Evolutionary conservation across 306 rosid species (phyloP).

Genomic region (Notholithocarpus densiflorus): DNA sequence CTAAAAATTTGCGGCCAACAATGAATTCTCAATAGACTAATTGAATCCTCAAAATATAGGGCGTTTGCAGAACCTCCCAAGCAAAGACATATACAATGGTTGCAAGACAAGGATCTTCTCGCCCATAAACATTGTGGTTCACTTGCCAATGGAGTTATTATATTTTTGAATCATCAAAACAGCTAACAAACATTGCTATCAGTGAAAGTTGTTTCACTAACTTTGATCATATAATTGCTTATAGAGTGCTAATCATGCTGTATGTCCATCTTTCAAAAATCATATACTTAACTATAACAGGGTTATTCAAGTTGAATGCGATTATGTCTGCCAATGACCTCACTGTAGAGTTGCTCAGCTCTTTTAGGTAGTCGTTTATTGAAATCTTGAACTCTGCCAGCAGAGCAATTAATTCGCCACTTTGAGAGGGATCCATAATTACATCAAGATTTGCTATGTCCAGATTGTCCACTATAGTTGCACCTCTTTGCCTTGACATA

Average conservation of each 20-base stretch:
- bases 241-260: too few species aligned
- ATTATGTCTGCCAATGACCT: conserved; percentile 51
- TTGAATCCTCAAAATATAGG: background rate
- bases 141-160: too few species aligned
- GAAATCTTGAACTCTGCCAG: conserved; percentile 47
- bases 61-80: background rate
- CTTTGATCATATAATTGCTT: too few species aligned
- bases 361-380: conserved; percentile 41
- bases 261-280: background rate
- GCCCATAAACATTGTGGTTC: background rate
- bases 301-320: conserved; percentile 45
- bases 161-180: too few species aligned
- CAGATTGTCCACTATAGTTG: conserved; percentile 55
- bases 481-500: conserved; percentile 56
- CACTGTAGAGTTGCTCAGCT: conserved; percentile 49
- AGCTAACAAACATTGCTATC: too few species aligned
- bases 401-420: conserved; percentile 33
- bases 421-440: conserved; percentile 22
- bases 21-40: too few species aligned
- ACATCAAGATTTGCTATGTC: conserved; percentile 40
- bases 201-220: too few species aligned
- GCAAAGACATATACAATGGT: background rate
- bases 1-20: too few species aligned
- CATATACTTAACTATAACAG: conserved; percentile 37
- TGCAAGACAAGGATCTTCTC: background rate